Percentiles rank a stretch among this genome's conserved stretches.
These are phyloP conservation scores for Lagenidium sp. DNA, from an alignment of 352 stramenopile species.

Conservation along the genomic window DNA sequence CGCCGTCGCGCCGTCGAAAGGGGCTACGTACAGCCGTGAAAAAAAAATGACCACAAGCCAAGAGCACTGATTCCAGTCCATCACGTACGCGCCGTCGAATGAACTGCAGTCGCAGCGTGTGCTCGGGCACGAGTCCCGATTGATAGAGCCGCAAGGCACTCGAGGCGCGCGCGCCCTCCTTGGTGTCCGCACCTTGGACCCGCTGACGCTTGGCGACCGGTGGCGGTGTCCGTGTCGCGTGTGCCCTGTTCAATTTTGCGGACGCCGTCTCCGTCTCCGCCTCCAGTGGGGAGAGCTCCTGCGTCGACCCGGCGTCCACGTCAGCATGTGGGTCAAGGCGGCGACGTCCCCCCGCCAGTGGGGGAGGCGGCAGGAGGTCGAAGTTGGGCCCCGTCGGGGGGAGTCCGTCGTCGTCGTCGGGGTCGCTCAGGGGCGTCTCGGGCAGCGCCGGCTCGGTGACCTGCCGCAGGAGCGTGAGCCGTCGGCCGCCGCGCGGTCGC, in stretches of 20 bases:
- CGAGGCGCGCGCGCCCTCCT: neutral
- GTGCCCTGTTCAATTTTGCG: too few species aligned
- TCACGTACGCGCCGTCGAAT: conserved; percentile 26
- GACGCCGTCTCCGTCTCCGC: too few species aligned
- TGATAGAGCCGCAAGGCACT: conserved; percentile 61
- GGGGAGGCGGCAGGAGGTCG: conserved; percentile 11
- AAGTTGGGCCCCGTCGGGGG: conserved; percentile 8
- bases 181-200: neutral
- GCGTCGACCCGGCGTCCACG: neutral
- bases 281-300: neutral
- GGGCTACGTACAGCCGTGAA: neutral
- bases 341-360: too few species aligned
- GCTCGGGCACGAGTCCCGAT: conserved; percentile 29
- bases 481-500: too few species aligned
- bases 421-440: conserved; percentile 8
- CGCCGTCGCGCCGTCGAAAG: conserved; percentile 5
- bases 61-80: too few species aligned
- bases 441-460: conserved; percentile 7
- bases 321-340: conserved; percentile 9
- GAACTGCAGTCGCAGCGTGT: conserved; percentile 52
- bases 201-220: neutral
- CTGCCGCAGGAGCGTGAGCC: conserved; percentile 12
- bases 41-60: neutral
- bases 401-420: conserved; percentile 4
- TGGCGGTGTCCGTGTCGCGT: neutral